Evolutionary conservation across 2,329 filamentous ascomycete genomes (phyloP).

Genomic region (Trichoderma aggressivum): DNA sequence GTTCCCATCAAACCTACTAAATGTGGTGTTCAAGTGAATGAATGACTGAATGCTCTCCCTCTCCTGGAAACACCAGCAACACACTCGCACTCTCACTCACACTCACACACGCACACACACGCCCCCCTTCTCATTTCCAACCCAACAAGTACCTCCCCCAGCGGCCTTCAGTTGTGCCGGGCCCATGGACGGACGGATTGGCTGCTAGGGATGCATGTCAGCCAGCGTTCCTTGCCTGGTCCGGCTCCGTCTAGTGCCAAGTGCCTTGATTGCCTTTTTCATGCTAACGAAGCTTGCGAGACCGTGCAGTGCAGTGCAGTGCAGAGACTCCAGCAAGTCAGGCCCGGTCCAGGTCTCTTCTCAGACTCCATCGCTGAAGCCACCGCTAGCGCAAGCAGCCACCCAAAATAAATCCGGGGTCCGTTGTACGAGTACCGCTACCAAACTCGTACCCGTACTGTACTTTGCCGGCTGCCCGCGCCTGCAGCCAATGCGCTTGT

Average conservation of each 20-base stretch:
- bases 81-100: not conserved
- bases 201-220: constrained; percentile 21
- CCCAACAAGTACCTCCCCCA: not conserved
- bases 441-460: too few species aligned
- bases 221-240: constrained; percentile 20
- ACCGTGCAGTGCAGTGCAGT: too few species aligned
- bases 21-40: not conserved
- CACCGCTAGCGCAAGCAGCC: not conserved
- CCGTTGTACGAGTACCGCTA: too few species aligned
- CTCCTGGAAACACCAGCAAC: not conserved
- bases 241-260: constrained; percentile 6
- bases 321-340: too few species aligned
- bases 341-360: too few species aligned
- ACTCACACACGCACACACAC: not conserved
- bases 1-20: not conserved
- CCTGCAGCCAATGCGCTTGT: constrained; percentile 11
- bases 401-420: constrained; percentile 16
- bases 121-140: not conserved
- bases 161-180: constrained; percentile 11
- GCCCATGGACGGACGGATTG: too few species aligned
- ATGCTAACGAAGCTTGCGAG: not conserved
- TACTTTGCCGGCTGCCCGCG: constrained; percentile 11
- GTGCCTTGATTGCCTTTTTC: not conserved
- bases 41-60: not conserved
- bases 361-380: not conserved